Evolutionary conservation across 345 rosid species (phyloP).

Genomic region (Populus deltoides): DNA sequence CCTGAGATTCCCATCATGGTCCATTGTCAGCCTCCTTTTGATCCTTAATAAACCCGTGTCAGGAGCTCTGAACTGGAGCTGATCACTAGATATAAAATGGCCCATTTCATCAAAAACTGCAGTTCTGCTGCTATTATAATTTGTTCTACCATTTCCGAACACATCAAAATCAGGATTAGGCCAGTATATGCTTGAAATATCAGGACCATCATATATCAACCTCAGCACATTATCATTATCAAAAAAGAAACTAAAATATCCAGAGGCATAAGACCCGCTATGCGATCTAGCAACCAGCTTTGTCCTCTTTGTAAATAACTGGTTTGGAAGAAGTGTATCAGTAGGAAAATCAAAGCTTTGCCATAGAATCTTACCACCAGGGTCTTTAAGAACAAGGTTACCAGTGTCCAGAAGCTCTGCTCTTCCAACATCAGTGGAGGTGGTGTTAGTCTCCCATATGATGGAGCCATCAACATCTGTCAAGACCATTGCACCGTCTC

Average conservation of each 20-base stretch:
- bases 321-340: slow-evolving; percentile 11
- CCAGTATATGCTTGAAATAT: slow-evolving; percentile 12
- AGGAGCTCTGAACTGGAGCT: background rate
- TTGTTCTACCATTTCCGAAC: slow-evolving; percentile 9
- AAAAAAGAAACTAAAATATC: slow-evolving; percentile 4
- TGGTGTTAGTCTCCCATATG: slow-evolving; percentile 7
- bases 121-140: slow-evolving; percentile 9
- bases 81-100: background rate
- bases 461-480: slow-evolving; percentile 16
- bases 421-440: background rate
- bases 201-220: slow-evolving; percentile 10
- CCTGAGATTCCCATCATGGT: slow-evolving; percentile 8
- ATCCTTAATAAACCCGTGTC: background rate
- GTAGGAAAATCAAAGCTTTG: slow-evolving; percentile 6
- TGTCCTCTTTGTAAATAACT: background rate
- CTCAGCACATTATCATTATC: slow-evolving; percentile 12
- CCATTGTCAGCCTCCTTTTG: slow-evolving; percentile 7
- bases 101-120: slow-evolving; percentile 1
- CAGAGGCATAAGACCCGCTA: background rate
- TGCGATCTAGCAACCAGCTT: background rate
- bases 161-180: background rate
- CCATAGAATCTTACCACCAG: background rate
- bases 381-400: slow-evolving; percentile 2
- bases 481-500: slow-evolving; percentile 16
- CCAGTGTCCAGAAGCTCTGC: slow-evolving; percentile 36